These are phyloP conservation scores for Ascochyta rabiei DNA, from an alignment of 2,329 filamentous ascomycete genomes.

Conservation along the genomic window DNA sequence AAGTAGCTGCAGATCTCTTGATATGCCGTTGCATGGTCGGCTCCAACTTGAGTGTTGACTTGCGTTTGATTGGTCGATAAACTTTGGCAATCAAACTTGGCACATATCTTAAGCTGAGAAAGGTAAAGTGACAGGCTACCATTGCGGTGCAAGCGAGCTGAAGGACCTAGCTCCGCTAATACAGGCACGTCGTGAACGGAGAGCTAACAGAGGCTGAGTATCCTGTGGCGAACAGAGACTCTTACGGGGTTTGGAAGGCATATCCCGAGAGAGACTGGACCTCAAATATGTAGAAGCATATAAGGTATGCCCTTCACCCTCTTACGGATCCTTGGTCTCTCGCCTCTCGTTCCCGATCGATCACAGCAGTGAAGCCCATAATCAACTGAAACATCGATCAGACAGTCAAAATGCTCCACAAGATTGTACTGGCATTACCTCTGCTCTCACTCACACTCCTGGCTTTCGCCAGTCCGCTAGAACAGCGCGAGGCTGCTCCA, in stretches of 20 bases:
- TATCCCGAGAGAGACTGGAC: not conserved
- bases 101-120: not conserved
- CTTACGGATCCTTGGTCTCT: not conserved
- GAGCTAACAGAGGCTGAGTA: not conserved
- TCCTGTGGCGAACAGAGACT: not conserved
- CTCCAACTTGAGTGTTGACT: not conserved
- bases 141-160: slow-evolving; percentile 3
- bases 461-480: slow-evolving; percentile 28
- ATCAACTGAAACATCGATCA: not conserved
- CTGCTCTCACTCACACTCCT: slow-evolving; percentile 24
- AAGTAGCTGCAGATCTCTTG: not conserved
- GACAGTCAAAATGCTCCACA: slow-evolving; percentile 24
- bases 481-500: slow-evolving; percentile 27
- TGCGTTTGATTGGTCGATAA: not conserved
- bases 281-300: not conserved
- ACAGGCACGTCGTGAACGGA: not conserved
- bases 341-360: not conserved
- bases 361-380: too few species aligned
- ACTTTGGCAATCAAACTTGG: not conserved
- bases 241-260: not conserved
- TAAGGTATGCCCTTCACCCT: not conserved
- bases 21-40: not conserved
- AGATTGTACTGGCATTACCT: slow-evolving; percentile 20
- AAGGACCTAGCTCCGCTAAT: slow-evolving; percentile 3
- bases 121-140: not conserved